Percentiles rank a stretch among this genome's conserved stretches.
phyloP scores from a whole-genome alignment of 495 filamentous ascomycete species.

The Alectoria sarmentosa region DNA sequence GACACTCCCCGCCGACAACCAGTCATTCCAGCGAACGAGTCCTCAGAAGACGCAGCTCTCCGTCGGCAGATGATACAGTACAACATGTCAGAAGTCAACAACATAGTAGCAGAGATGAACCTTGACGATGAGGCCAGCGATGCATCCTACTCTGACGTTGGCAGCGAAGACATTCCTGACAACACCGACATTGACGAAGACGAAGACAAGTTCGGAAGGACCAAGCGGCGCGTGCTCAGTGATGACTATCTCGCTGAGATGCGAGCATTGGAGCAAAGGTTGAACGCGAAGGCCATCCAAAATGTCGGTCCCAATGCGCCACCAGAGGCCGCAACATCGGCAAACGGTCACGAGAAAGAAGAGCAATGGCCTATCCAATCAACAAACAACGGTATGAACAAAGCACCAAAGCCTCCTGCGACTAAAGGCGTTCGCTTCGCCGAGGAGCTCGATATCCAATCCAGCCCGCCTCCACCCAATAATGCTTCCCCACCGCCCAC shows the following conservation, averaged over 20 bases:
- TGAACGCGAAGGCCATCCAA: conserved; percentile 35
- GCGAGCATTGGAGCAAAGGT: conserved; percentile 71
- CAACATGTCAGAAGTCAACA: conserved; percentile 72
- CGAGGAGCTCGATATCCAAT: conserved; percentile 59
- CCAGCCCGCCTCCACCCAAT: conserved; percentile 13
- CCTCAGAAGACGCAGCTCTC: conserved; percentile 68
- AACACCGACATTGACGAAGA: conserved; percentile 54
- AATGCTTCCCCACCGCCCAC: conserved; percentile 11
- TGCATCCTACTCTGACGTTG: conserved; percentile 36
- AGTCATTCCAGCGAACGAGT: conserved; percentile 54
- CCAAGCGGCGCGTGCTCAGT: conserved; percentile 51
- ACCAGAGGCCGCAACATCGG: neutral
- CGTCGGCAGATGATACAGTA: conserved; percentile 92
- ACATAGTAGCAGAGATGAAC: conserved; percentile 88
- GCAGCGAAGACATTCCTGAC: conserved; percentile 45
- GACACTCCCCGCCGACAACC: conserved; percentile 63
- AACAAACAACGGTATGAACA: conserved; percentile 28
- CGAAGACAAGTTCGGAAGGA: conserved; percentile 64
- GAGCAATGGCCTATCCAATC: neutral
- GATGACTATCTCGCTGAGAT: conserved; percentile 71
- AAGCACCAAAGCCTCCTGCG: conserved; percentile 21
- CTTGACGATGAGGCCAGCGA: conserved; percentile 64
- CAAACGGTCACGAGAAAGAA: neutral
- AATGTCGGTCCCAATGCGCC: conserved; percentile 44
- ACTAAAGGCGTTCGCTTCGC: conserved; percentile 72